Conservation (phyloP, 345 rosid genomes). For the Eucalyptus polybractea region DNA sequence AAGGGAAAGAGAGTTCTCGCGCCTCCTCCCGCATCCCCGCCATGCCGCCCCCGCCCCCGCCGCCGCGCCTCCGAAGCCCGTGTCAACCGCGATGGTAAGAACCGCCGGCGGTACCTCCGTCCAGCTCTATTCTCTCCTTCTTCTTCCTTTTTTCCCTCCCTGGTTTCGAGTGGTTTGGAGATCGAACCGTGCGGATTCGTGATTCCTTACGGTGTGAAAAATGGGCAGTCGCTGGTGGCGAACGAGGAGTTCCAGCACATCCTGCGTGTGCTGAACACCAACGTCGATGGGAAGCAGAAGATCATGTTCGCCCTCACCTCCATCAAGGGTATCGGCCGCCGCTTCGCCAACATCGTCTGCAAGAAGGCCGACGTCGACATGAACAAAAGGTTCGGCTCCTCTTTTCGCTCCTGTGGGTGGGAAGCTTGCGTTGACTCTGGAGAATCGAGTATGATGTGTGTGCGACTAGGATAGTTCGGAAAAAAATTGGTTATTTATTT, state of each 20-base stretch:
- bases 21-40: neutral
- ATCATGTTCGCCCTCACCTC: conserved; percentile 91
- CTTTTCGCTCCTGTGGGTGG: neutral
- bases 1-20: neutral
- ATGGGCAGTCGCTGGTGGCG: conserved; percentile 63
- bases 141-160: neutral
- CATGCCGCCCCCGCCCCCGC: no score
- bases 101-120: neutral
- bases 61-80: neutral
- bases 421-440: neutral
- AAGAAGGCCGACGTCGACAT: conserved; percentile 96
- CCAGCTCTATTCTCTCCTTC: neutral
- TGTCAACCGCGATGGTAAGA: neutral
- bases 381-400: conserved; percentile 60
- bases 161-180: neutral
- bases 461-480: neutral
- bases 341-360: conserved; percentile 85
- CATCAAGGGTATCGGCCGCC: conserved; percentile 85
- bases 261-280: conserved; percentile 83
- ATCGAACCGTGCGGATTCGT: neutral
- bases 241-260: conserved; percentile 91
- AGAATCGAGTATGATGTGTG: neutral
- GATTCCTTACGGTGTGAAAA: neutral
- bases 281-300: conserved; percentile 86
- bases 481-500: neutral